phyloP scores from a whole-genome alignment of 2,329 filamentous ascomycete genomes.

The Fusarium xyrophilum region DNA sequence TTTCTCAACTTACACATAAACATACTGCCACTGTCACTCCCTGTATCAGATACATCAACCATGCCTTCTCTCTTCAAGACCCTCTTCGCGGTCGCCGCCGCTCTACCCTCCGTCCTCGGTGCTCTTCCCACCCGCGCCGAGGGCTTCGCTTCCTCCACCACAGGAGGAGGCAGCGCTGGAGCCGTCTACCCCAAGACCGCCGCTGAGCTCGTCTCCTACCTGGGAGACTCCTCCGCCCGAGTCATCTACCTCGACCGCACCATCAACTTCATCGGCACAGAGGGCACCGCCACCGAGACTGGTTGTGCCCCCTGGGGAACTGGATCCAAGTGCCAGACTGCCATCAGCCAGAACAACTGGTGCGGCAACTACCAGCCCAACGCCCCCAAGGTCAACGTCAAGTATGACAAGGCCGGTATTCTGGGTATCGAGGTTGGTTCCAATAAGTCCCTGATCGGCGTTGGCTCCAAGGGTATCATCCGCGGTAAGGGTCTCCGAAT shows the following conservation, averaged over 20 bases:
- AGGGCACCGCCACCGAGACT: slow-evolving; percentile 58
- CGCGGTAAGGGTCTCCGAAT: slow-evolving; percentile 64
- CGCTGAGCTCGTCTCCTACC: slow-evolving; percentile 64
- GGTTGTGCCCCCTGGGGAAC: slow-evolving; percentile 68
- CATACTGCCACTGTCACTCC: not conserved
- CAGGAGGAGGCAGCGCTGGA: slow-evolving; percentile 63
- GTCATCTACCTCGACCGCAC: slow-evolving; percentile 65
- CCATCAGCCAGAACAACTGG: slow-evolving; percentile 66
- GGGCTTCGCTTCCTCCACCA: slow-evolving; percentile 59
- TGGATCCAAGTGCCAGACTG: slow-evolving; percentile 59
- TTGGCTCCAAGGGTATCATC: slow-evolving; percentile 60
- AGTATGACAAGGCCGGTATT: slow-evolving; percentile 59
- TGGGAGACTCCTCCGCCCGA: slow-evolving; percentile 59
- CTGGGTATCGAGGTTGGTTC: slow-evolving; percentile 59
- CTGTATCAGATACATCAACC: not conserved
- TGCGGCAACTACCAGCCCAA: slow-evolving; percentile 64
- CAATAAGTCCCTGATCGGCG: slow-evolving; percentile 65
- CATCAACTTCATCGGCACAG: slow-evolving; percentile 62
- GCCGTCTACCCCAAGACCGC: slow-evolving; percentile 61
- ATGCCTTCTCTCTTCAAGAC: slow-evolving; percentile 36
- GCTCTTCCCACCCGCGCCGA: slow-evolving; percentile 48
- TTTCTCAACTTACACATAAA: slow-evolving; percentile 3
- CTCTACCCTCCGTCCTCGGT: slow-evolving; percentile 31
- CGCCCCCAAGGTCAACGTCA: slow-evolving; percentile 54
- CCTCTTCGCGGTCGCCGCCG: slow-evolving; percentile 27